A percentile compares a stretch with the other conserved stretches of the same genome.
These are phyloP conservation scores for Tuber borchii DNA, from an alignment of 495 filamentous ascomycete genomes.

Conservation along the genomic window DNA sequence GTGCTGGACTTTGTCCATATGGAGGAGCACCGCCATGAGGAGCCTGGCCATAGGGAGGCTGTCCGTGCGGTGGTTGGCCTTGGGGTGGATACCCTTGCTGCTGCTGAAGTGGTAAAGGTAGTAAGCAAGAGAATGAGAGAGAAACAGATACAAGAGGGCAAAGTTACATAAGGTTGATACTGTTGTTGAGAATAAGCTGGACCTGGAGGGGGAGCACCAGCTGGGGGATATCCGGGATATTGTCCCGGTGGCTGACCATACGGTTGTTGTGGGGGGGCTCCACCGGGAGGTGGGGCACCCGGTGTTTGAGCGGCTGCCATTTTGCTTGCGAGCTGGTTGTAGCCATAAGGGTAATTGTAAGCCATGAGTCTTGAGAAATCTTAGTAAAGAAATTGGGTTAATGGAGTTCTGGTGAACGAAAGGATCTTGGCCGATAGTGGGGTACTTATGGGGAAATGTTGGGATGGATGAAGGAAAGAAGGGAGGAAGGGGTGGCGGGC, in stretches of 20 bases:
- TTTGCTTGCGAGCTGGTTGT: conserved; percentile 37
- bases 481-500: neutral
- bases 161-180: conserved; percentile 38
- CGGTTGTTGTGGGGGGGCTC: conserved; percentile 12
- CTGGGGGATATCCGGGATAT: conserved; percentile 19
- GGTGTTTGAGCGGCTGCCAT: conserved; percentile 25
- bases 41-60: conserved; percentile 10
- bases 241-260: conserved; percentile 26
- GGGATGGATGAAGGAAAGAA: neutral
- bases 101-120: conserved; percentile 9
- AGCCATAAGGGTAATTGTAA: conserved; percentile 22
- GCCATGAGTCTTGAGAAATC: conserved; percentile 10
- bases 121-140: conserved; percentile 8
- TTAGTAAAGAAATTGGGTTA: conserved; percentile 2
- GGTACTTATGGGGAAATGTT: neutral
- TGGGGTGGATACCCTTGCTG: conserved; percentile 29
- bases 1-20: conserved; percentile 18
- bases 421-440: neutral
- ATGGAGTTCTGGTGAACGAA: neutral
- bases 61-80: conserved; percentile 20
- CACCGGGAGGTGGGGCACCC: conserved; percentile 16
- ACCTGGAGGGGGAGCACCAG: conserved; percentile 11
- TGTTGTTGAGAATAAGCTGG: conserved; percentile 15
- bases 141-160: conserved; percentile 2
- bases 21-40: conserved; percentile 18